Evolutionary conservation across 2,329 filamentous ascomycete species (phyloP), one percentile per base, ranked within the genome.

Genomic region (Elsinoe fawcettii): DNA sequence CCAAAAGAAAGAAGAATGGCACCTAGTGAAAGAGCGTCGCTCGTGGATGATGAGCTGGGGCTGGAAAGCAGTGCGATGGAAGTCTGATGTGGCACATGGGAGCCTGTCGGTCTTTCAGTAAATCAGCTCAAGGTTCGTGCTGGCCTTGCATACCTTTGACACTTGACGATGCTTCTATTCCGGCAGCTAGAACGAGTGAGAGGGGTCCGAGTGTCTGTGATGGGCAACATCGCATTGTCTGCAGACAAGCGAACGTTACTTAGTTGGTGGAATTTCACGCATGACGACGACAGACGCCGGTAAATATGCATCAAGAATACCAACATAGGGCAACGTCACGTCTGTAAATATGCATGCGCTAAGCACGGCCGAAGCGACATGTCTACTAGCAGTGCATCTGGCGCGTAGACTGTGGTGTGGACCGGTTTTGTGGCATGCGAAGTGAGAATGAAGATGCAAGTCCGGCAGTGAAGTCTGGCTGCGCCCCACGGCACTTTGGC

Each of bases 281-380:
- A 53, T 39, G 34, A 34, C 30, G 32, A 25, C 34, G 32, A 53
- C 32, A 22, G 49, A 34, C 32, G 18, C 20, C 32, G 16, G 9
- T 12, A 53, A 27, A 12, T 18, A 25, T 2, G 12, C 49, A 53
- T 20, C 18, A 23, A 16, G 32, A 18, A 39, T 7, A 53, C 49
- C 49, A 53, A 53, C 49, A 39, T 5, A 36, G 20, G 34, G 16
- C 49, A 30, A 34, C 49, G 49, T 53, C 49, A 53, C 18, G 49
- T 53, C 49, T 16, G 32, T 39, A 53, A 53, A 53, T 53, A 53
- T 37, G 32, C 49, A 53, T 53, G 44, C 27, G 44, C 44, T 37
- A 53, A 53, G 49, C 49, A 53, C 23, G 32, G 27, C 49, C 14
- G n/a, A 25, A 53, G 30, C 49, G 49, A 39, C 25, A 32, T 20